These are phyloP conservation scores for Mycena haematopus DNA, from an alignment of 768 basidiomycete species.

Conservation along the genomic window DNA sequence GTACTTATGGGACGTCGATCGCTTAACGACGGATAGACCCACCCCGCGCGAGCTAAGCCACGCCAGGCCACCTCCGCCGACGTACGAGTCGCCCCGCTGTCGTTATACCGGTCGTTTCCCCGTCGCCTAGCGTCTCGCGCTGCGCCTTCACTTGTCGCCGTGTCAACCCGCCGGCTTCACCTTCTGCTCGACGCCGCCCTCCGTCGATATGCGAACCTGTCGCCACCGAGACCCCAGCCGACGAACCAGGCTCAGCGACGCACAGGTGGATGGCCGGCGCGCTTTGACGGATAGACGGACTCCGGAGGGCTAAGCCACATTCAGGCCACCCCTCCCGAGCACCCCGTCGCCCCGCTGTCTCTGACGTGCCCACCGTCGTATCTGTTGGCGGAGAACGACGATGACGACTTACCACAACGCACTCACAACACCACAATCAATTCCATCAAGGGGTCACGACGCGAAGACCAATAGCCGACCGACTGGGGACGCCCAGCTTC, in stretches of 20 bases:
- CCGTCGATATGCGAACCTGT: too few species aligned
- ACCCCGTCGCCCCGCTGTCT: conserved; percentile 5
- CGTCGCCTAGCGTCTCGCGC: background rate
- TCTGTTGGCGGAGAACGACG: conserved; percentile 4
- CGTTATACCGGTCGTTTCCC: background rate
- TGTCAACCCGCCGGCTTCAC: background rate
- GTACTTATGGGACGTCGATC: background rate
- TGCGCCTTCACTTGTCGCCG: background rate
- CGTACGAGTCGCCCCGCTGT: background rate
- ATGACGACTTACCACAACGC: background rate
- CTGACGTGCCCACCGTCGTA: background rate
- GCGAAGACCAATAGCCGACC: too few species aligned
- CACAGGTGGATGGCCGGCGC: too few species aligned
- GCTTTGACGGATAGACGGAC: too few species aligned
- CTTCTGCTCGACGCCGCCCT: background rate
- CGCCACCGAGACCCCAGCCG: background rate
- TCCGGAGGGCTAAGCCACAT: too few species aligned
- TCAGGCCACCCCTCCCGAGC: background rate
- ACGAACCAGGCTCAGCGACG: too few species aligned
- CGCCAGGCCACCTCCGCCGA: background rate
- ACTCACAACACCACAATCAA: background rate
- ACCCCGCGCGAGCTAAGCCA: background rate
- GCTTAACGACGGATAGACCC: background rate
- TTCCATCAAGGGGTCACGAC: background rate
- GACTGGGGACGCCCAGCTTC: too few species aligned